phyloP scores from a whole-genome alignment of 2,329 filamentous ascomycete species.

The Daldinia sp. region DNA sequence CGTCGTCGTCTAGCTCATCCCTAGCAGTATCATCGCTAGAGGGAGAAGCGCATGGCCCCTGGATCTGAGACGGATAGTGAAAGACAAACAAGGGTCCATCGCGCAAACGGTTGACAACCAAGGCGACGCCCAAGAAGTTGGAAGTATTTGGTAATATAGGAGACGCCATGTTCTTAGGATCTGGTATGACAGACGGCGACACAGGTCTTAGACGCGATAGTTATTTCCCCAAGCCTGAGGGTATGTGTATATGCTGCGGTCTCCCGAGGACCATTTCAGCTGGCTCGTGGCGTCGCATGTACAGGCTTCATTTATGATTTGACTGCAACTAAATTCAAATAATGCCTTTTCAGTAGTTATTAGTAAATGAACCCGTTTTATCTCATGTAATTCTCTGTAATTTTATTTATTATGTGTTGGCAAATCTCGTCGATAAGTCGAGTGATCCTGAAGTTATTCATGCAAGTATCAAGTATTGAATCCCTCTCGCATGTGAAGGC shows the following conservation, averaged over 20 bases:
- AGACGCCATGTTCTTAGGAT: slow-evolving; percentile 53
- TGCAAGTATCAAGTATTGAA: neutral
- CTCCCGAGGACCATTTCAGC: slow-evolving; percentile 18
- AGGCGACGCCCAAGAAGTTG: slow-evolving; percentile 73
- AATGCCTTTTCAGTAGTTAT: neutral
- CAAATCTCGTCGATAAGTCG: neutral
- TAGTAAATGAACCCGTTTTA: neutral
- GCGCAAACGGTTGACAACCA: slow-evolving; percentile 77
- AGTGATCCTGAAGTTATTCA: neutral
- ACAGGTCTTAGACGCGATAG: slow-evolving; percentile 32
- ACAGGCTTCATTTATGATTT: slow-evolving; percentile 15
- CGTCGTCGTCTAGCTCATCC: slow-evolving; percentile 54
- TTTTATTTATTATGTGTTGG: neutral
- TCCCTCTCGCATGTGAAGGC: too few species aligned
- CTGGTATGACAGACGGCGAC: slow-evolving; percentile 25
- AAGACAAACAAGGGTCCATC: slow-evolving; percentile 85
- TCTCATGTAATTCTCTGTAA: neutral
- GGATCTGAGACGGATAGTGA: slow-evolving; percentile 78
- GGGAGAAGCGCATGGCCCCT: slow-evolving; percentile 48
- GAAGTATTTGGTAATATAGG: slow-evolving; percentile 59
- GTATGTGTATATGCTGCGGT: slow-evolving; percentile 3
- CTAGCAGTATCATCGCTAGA: slow-evolving; percentile 43
- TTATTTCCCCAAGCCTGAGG: slow-evolving; percentile 16
- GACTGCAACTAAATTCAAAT: neutral
- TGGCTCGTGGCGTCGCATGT: neutral